Evolutionary conservation across 176 grass and related monocot genomes (phyloP), one percentile per base, ranked within the genome.

Genomic region (Elymus sibiricus): DNA sequence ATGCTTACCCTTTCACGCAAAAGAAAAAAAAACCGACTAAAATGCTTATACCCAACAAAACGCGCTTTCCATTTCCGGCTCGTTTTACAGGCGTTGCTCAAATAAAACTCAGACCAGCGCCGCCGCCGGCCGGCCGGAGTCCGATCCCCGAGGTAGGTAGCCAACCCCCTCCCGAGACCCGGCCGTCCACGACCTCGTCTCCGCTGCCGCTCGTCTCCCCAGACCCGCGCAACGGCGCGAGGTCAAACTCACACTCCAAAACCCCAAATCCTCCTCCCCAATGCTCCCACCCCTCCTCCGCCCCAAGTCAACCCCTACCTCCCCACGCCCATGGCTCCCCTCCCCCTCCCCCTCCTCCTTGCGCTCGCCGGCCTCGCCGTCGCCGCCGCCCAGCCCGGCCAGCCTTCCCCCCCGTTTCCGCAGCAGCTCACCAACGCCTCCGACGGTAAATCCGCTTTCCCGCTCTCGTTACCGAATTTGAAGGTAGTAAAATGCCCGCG

Each of bases 141-240:
- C 49, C 16, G 59, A 61, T 22, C 43, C 72, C 72, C 15, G 43
- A 51, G 42, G 72, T 51, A 51, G 42, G 72, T 11, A 29, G 72
- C 59, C 77, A 6, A 2, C 55, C 21, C 58, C 46, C 82, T 16
- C 24, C 25, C 42, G 24, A 49, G 72, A 58, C 69, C 26, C 28
- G 42, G 82, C 17, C 74, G 29, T 38, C 62, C 28, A 32, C 83
- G 88, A 86, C 88, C 79, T 86, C 84, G 83, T 90, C 88, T 78
- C 83, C 72, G 44, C 71, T 46, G 77, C 83, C 72, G 44, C 71
- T 28, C 78, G 64, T 62, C 34, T 58, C 25, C 31, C 38, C 76
- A 22, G 39, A 31, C 61, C 47, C 53, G 55, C 70, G 46, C 79
- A 42, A 15, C 64, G 71, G 42, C 70, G 55, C 68, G 47, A 60